phyloP scores from a whole-genome alignment of 495 filamentous ascomycete species.

The Elasticomyces elasticus region DNA sequence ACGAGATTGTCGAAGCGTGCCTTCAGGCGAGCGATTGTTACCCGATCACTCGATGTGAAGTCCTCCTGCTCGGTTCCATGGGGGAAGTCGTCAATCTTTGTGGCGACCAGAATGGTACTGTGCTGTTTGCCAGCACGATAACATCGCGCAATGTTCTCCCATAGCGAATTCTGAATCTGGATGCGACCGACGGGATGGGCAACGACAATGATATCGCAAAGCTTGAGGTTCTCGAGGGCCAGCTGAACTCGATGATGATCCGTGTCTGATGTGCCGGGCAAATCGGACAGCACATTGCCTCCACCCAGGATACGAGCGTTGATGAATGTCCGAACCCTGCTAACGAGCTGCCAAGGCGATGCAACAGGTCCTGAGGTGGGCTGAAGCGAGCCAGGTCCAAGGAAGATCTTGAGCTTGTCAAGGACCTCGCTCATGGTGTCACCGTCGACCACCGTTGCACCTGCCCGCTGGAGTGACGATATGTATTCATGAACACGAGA shows the following conservation, averaged over 20 bases:
- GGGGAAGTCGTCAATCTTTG: neutral
- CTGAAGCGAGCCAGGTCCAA: neutral
- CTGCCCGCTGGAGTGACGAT: neutral
- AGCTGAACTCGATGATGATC: slow-evolving; percentile 2
- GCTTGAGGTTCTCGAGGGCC: neutral
- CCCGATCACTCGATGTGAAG: neutral
- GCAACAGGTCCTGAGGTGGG: neutral
- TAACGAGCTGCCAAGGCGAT: slow-evolving; percentile 6
- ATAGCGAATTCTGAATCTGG: neutral
- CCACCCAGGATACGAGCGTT: neutral
- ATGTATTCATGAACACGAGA: neutral
- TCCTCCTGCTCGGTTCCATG: neutral
- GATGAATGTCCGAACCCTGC: neutral
- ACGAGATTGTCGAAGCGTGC: neutral
- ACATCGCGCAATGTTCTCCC: neutral
- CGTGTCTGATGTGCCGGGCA: slow-evolving; percentile 5
- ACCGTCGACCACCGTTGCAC: neutral
- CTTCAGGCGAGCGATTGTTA: neutral
- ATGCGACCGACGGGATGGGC: neutral
- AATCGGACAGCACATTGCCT: slow-evolving; percentile 7
- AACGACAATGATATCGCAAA: slow-evolving; percentile 3
- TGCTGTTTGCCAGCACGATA: neutral
- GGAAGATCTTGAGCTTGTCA: neutral
- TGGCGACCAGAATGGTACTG: neutral
- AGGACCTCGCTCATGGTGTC: neutral